Evolutionary conservation across 2,329 filamentous ascomycete genomes (phyloP).

Genomic region (Nigrospora osmanthi): DNA sequence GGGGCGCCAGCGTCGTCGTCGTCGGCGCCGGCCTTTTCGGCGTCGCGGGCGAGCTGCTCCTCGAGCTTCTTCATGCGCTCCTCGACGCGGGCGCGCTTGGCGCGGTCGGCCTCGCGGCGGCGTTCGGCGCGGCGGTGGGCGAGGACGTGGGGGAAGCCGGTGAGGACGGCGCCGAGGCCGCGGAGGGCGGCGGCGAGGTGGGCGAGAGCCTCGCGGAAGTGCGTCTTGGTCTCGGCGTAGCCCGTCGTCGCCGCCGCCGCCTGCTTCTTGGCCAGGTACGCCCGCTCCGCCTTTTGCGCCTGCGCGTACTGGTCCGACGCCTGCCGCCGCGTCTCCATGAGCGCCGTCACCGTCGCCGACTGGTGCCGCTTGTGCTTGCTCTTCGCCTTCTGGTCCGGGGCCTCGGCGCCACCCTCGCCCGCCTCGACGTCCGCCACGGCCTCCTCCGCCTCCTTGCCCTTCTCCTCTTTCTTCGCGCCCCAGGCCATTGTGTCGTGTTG

Average conservation of each 20-base stretch:
- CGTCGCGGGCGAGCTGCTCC: neutral
- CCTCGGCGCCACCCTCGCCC: neutral
- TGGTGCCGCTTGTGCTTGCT: neutral
- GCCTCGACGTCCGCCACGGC: neutral
- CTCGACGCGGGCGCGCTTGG: neutral
- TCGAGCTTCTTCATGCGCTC: conserved; percentile 1
- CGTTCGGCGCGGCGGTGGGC: neutral
- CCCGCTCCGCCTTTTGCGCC: neutral
- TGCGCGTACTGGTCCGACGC: conserved; percentile 1
- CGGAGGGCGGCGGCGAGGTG: neutral
- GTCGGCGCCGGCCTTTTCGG: neutral
- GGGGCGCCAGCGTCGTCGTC: neutral
- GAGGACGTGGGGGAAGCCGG: neutral
- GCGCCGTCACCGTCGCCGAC: neutral
- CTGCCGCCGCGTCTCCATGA: neutral
- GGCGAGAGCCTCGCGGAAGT: neutral
- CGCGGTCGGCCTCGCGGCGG: neutral
- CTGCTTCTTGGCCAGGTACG: neutral
- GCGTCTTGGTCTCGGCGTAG: neutral
- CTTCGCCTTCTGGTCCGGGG: neutral
- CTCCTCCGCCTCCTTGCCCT: neutral
- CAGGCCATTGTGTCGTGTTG: neutral
- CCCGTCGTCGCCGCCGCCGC: neutral
- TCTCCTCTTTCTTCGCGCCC: neutral
- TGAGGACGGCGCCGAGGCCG: neutral